Evolutionary conservation across 768 basidiomycete genomes (phyloP), one percentile per base, ranked within the genome.

Genomic region (Pulveroboletus frians): DNA sequence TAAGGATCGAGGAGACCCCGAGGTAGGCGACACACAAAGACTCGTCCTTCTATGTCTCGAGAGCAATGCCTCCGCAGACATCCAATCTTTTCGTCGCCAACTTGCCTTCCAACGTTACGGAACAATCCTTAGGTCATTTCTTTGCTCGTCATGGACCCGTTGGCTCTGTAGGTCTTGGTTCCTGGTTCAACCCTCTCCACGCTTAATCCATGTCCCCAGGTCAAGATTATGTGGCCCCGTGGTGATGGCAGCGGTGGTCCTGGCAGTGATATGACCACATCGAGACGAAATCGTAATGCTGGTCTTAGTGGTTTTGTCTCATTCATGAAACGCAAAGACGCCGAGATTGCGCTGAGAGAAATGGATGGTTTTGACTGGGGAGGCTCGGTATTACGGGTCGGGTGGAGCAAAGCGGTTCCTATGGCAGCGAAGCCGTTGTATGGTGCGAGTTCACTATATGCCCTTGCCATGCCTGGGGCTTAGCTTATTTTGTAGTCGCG

Each of bases 161-260:
- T 53, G 95, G 87, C 20, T 93, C 91, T 18, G 91, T 91, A 61
- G 42, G 80, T 72, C 6, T 27, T 50, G 23, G 4, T 9, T 39
- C 47, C 26, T 52, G n/a, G 23, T 37, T 10, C 20, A n/a, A 17
- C 35, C 18, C 14, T 47, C 9, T 31, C 11, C 36, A 15, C 18
- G 30, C 41, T 47, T 21, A 49, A 17, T 27, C 30, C 7, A 17
- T 17, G 49, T 14, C 21, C 51, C 47, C n/a, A 92, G 90, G 89
- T 93, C 38, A 92, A 95, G 74, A 84, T 98, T 56, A 97, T 98
- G 94, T 98, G 93, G 93, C 95, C 94, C n/a, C 83, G 95, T 35
- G 79, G 83, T 10, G 92, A 94, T 61, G 76, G 71, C 15, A 74
- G 77, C 2, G 54, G 69, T 6, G 84, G 85, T 27, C 83, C 85